Evolutionary conservation across 2,329 filamentous ascomycete species (phyloP).

Genomic region (Penicillium sp.): DNA sequence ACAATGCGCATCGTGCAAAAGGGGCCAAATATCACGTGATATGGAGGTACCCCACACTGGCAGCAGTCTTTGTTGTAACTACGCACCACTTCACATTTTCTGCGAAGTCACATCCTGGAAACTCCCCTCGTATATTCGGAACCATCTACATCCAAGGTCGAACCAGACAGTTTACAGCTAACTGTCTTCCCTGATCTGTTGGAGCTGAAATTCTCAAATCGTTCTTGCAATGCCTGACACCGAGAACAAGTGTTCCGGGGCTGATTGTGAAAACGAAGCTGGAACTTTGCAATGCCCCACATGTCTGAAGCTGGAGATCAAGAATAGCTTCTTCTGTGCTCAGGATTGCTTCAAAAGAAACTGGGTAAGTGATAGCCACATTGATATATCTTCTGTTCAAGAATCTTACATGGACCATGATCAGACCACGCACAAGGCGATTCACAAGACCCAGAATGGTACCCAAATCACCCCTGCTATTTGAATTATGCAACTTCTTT

Average conservation of each 20-base stretch:
- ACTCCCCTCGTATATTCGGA: no score
- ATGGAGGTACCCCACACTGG: no score
- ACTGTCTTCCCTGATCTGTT: no score
- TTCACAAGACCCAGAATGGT: slow-evolving; percentile 66
- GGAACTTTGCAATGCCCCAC: slow-evolving; percentile 85
- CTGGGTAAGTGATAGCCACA: slow-evolving; percentile 68
- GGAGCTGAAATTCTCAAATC: no score
- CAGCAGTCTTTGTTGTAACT: no score
- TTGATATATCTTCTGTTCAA: neutral
- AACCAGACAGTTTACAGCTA: no score
- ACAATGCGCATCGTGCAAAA: no score
- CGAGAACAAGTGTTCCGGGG: slow-evolving; percentile 64
- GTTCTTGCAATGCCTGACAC: slow-evolving; percentile 7
- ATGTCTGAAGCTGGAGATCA: slow-evolving; percentile 82
- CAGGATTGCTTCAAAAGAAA: slow-evolving; percentile 97
- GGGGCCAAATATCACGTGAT: no score
- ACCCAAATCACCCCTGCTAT: slow-evolving; percentile 26
- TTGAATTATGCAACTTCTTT: neutral
- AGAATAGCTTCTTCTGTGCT: slow-evolving; percentile 71
- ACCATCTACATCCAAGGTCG: no score
- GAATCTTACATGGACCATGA: slow-evolving; percentile 3
- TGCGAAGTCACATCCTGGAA: no score
- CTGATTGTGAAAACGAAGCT: slow-evolving; percentile 81
- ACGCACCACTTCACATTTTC: no score
- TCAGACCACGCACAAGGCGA: slow-evolving; percentile 57